phyloP scores from a whole-genome alignment of 1,284 basidiomycete genomes.

The Sanghuangporus weigelae region DNA sequence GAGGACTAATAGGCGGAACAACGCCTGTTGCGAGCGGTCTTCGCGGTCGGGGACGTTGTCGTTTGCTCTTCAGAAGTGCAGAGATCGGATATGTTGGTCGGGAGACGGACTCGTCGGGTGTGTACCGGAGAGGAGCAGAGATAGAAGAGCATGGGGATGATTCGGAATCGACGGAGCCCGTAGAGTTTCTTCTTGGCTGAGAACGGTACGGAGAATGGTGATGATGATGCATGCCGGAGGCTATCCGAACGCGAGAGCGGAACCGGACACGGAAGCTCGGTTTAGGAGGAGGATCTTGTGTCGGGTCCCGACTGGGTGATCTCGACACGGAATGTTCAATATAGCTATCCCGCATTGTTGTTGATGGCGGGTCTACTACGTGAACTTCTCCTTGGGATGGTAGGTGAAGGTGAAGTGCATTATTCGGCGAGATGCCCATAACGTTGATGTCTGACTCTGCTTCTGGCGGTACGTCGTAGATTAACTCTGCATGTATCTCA shows the following conservation, averaged over 20 bases:
- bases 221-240: slow-evolving; percentile 37
- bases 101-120: slow-evolving; percentile 41
- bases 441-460: not conserved
- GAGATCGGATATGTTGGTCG: slow-evolving; percentile 30
- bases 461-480: not conserved
- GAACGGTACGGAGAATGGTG: slow-evolving; percentile 6
- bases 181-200: slow-evolving; percentile 19
- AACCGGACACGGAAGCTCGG: slow-evolving; percentile 39
- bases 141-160: slow-evolving; percentile 67
- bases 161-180: slow-evolving; percentile 34
- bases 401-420: slow-evolving; percentile 5
- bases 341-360: not conserved
- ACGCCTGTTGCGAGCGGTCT: not conserved
- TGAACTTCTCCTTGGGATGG: not conserved
- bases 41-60: not conserved
- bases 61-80: slow-evolving; percentile 4
- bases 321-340: not conserved
- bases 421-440: not conserved
- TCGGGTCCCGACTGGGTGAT: not conserved
- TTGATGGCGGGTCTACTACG: not conserved
- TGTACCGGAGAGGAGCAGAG: slow-evolving; percentile 61
- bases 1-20: not conserved
- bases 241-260: slow-evolving; percentile 51
- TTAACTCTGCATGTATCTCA: not conserved
- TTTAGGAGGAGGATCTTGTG: not conserved